Base-by-base conservation (phyloP, 768 basidiomycete species). In the Phanerodontia chrysosporium region DNA sequence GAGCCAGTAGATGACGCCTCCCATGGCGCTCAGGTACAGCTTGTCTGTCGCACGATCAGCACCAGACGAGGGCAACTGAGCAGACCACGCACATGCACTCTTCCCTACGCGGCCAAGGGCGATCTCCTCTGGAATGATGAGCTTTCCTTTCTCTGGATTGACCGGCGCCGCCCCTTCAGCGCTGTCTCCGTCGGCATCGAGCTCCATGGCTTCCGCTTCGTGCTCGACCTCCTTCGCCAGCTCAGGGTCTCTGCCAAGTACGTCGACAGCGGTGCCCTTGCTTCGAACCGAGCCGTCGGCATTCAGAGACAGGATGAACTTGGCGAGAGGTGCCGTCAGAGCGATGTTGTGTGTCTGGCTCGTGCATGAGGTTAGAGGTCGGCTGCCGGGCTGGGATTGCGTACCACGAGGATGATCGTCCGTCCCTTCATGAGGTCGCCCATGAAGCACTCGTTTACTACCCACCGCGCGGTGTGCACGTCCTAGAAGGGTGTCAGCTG, bases 81-180 rank as follows among this genome's bases (percentile, higher is more conserved):
- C n/a, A n/a, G n/a, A n/a, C 36, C 3, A 7, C 12, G n/a, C 29
- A 36, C 8, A 14, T 36, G 35, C 18, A 42, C 3, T 61, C 71
- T 35, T 42, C 8, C 25, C 25, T 1, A 88, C 78, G 60, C 80
- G 82, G 0, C 86, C 86, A 49, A 79, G 74, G 12, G 75, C 78
- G 42, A 86, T 76, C 66, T 89, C 87, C 65, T 89, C 87, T 0
- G 79, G 80, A 4, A 85, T 69, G 39, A 87, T 79, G 18, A 89
- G 74, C 65, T 86, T 85, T 1, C 84, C 32, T 36, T 45, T 27
- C 22, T 25, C 7, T 24, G 30, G 60, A 2, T 65, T 58, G 8
- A 64, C 64, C 29, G 63, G 61, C 35, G 55, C 54, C 18, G 55
- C 60, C 4, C 27, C 32, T 7, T 21, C 28, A 9, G 18, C 14